Conservation (phyloP, 805 yeast species). For the Starmerella tilneyi region DNA sequence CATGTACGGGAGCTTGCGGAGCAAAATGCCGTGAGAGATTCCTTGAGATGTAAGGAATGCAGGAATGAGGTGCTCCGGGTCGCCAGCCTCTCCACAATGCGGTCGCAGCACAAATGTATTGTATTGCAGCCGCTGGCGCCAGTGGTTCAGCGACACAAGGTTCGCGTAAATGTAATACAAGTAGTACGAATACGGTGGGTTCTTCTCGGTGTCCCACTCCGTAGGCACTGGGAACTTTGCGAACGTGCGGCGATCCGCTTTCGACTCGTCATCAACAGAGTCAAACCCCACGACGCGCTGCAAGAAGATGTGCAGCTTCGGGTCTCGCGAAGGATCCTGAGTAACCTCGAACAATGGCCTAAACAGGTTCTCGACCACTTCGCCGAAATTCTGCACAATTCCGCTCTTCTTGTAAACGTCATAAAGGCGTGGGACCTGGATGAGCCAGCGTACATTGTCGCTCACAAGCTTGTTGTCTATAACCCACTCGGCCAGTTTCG, state of each 20-base stretch:
- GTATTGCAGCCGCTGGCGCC: constrained; percentile 64
- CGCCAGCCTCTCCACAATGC: constrained; percentile 99
- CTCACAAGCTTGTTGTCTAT: constrained; percentile 83
- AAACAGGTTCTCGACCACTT: constrained; percentile 68
- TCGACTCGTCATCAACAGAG: constrained; percentile 96
- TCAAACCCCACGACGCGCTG: constrained; percentile 96
- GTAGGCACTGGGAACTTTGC: constrained; percentile 78
- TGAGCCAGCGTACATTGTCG: constrained; percentile 92
- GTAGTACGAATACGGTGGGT: constrained; percentile 97
- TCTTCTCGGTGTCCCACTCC: constrained; percentile 63
- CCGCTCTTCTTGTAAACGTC: constrained; percentile 76
- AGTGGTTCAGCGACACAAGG: constrained; percentile 72
- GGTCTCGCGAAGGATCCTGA: constrained; percentile 71
- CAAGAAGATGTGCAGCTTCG: constrained; percentile 79
- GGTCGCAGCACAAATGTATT: constrained; percentile 93
- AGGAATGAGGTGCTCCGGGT: constrained; percentile 88
- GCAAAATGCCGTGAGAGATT: constrained; percentile 86
- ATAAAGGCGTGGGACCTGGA: constrained; percentile 89
- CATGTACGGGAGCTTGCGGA: constrained; percentile 88
- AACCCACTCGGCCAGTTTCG: constrained; percentile 88
- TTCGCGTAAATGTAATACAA: constrained; percentile 82
- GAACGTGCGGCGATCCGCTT: constrained; percentile 71
- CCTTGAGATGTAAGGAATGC: constrained; percentile 85
- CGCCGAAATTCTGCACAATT: constrained; percentile 60
- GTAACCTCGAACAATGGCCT: constrained; percentile 86